Percentiles rank a stretch among this genome's conserved stretches.
phyloP scores from a whole-genome alignment of 495 filamentous ascomycete genomes.

The Aeminium ludgeri region DNA sequence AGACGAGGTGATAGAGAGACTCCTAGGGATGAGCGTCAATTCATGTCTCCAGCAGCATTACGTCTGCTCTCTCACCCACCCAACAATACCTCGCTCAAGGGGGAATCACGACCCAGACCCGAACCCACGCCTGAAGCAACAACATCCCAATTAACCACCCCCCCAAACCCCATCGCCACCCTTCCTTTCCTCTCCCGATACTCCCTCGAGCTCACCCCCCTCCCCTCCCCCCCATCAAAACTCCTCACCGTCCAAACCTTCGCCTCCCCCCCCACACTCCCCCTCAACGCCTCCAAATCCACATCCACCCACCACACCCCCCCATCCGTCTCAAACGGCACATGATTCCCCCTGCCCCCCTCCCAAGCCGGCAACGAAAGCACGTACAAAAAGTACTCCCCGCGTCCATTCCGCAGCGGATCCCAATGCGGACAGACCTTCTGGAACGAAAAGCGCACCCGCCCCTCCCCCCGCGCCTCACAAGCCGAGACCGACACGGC shows the following conservation, averaged over 20 bases:
- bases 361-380: slow-evolving; percentile 48
- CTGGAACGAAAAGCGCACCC: slow-evolving; percentile 57
- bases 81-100: no score
- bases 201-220: slow-evolving; percentile 51
- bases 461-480: slow-evolving; percentile 20
- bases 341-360: slow-evolving; percentile 47
- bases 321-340: slow-evolving; percentile 49
- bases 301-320: slow-evolving; percentile 64
- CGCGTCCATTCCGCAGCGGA: slow-evolving; percentile 42
- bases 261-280: slow-evolving; percentile 49
- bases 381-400: slow-evolving; percentile 46
- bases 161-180: slow-evolving; percentile 42
- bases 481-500: slow-evolving; percentile 38
- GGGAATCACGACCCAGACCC: no score
- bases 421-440: slow-evolving; percentile 69
- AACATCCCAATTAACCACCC: slow-evolving; percentile 55
- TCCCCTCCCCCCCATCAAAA: slow-evolving; percentile 44
- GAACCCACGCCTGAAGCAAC: no score
- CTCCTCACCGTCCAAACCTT: slow-evolving; percentile 44
- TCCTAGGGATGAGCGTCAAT: no score
- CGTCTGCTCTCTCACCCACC: no score
- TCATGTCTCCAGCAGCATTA: no score
- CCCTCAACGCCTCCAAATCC: slow-evolving; percentile 42
- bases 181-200: slow-evolving; percentile 43
- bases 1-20: no score